Evolutionary conservation across 805 yeast species (phyloP).

Genomic region (Candida alai): DNA sequence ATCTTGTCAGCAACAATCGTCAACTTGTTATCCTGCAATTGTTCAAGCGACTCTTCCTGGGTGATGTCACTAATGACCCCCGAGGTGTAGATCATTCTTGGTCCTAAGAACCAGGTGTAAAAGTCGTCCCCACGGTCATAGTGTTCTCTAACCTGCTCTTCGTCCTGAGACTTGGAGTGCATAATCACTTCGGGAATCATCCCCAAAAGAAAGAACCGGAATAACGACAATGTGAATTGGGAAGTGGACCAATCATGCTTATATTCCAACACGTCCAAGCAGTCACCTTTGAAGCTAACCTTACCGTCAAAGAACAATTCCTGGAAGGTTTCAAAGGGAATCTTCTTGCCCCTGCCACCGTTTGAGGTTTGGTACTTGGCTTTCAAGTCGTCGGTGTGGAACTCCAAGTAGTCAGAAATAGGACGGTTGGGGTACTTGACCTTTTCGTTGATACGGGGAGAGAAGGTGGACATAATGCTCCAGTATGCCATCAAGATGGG

Average conservation of each 20-base stretch:
- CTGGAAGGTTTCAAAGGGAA: conserved; percentile 91
- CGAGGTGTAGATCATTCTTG: conserved; percentile 90
- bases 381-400: conserved; percentile 68
- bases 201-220: conserved; percentile 77
- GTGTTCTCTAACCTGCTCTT: conserved; percentile 93
- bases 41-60: conserved; percentile 68
- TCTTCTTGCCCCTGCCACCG: conserved; percentile 63
- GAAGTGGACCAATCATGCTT: conserved; percentile 91
- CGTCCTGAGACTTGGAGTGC: conserved; percentile 93
- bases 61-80: conserved; percentile 75
- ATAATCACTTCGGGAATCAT: conserved; percentile 90
- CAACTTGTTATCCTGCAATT: conserved; percentile 85
- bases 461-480: conserved; percentile 70
- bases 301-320: conserved; percentile 80
- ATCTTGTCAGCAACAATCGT: conserved; percentile 85
- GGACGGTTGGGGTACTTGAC: conserved; percentile 73
- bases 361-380: conserved; percentile 52
- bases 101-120: conserved; percentile 90
- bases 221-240: conserved; percentile 70
- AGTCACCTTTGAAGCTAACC: conserved; percentile 85
- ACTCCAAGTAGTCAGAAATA: conserved; percentile 74
- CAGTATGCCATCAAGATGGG: conserved; percentile 82
- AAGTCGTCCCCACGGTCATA: conserved; percentile 96
- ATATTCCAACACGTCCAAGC: conserved; percentile 76
- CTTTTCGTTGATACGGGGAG: conserved; percentile 79